Percentiles rank a stretch among this genome's conserved stretches.
phyloP scores from a whole-genome alignment of 2,329 filamentous ascomycete species.

The Pseudogymnoascus sp. region DNA sequence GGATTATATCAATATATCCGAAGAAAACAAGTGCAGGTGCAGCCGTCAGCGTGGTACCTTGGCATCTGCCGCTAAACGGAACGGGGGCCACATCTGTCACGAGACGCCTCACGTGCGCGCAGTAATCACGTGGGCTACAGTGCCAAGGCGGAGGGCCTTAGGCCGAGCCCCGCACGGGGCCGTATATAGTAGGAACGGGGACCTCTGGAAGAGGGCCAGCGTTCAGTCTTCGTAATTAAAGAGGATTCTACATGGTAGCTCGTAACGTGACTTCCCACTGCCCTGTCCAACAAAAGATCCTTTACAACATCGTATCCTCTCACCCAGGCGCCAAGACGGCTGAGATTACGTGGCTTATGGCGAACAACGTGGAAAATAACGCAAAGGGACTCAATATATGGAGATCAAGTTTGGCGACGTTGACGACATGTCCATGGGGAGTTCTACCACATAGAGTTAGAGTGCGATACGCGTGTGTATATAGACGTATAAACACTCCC shows the following conservation, averaged over 20 bases:
- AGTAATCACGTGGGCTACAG: too few species aligned
- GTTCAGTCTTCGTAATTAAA: too few species aligned
- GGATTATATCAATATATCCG: background rate
- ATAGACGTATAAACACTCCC: background rate
- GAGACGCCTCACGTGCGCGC: too few species aligned
- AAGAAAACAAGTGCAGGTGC: background rate
- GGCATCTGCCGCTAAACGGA: background rate
- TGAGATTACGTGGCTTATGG: background rate
- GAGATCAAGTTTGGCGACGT: background rate
- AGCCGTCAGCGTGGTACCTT: background rate
- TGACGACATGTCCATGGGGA: background rate
- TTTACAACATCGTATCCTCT: background rate
- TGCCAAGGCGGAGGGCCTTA: too few species aligned
- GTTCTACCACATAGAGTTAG: background rate
- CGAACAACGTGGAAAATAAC: background rate
- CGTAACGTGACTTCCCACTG: too few species aligned
- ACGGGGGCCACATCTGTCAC: background rate
- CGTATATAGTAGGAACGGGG: too few species aligned
- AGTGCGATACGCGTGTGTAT: background rate
- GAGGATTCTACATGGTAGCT: too few species aligned
- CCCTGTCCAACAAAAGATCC: too few species aligned
- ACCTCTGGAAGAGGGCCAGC: too few species aligned
- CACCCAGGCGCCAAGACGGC: background rate
- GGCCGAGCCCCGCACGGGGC: too few species aligned
- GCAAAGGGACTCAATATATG: background rate